phyloP scores from a whole-genome alignment of 306 rosid genomes.

The Cicer bijugum region DNA sequence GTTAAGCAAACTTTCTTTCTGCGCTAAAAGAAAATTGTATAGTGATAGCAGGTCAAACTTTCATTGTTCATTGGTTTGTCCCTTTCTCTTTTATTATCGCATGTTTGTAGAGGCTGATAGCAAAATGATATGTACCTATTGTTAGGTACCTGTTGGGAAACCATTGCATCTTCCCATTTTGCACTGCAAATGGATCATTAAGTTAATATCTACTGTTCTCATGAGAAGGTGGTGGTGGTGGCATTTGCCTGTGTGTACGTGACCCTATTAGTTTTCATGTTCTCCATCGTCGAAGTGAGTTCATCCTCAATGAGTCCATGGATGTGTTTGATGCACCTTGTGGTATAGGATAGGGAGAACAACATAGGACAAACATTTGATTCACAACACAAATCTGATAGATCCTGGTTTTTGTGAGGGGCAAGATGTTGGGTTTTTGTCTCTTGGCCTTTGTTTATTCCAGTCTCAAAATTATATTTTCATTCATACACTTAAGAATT shows the following conservation, averaged over 20 bases:
- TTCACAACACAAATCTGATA: too few species aligned
- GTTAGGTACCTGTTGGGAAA: background rate
- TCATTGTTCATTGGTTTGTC: slow-evolving; percentile 14
- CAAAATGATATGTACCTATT: background rate
- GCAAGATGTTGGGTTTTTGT: too few species aligned
- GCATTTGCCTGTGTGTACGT: background rate
- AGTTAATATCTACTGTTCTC: background rate
- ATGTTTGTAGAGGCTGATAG: background rate
- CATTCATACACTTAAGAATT: too few species aligned
- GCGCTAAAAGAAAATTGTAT: slow-evolving; percentile 3
- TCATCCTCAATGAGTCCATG: background rate
- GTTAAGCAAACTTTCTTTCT: background rate
- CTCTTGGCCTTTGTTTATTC: too few species aligned
- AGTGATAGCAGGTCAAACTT: slow-evolving; percentile 5
- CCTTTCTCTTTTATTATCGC: background rate
- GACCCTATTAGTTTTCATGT: background rate
- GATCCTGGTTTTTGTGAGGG: too few species aligned
- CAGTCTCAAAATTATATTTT: too few species aligned
- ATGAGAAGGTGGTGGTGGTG: background rate
- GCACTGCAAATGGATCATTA: background rate
- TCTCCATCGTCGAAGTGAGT: background rate
- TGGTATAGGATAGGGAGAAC: too few species aligned
- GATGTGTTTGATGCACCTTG: too few species aligned
- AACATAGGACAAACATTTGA: too few species aligned
- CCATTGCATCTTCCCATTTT: slow-evolving; percentile 2